Evolutionary conservation across 1,284 basidiomycete genomes (phyloP).

Genomic region (Somion occarium): DNA sequence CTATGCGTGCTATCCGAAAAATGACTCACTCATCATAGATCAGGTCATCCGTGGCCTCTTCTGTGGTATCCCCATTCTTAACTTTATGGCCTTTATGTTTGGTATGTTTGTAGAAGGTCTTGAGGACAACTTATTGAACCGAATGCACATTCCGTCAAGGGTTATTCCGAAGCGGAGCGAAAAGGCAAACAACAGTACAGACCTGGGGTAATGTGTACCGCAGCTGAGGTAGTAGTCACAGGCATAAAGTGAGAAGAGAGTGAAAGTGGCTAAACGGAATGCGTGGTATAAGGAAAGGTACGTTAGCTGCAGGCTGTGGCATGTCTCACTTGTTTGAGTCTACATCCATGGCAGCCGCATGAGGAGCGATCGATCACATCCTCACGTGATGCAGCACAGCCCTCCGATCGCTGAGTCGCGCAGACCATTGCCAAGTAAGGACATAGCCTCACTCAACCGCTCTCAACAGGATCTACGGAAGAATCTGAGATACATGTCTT

Average conservation of each 20-base stretch:
- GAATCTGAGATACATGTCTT: too few species aligned
- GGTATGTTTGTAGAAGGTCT: constrained; percentile 61
- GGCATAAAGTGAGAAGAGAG: constrained; percentile 33
- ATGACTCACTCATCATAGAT: constrained; percentile 55
- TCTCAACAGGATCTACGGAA: too few species aligned
- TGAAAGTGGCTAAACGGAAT: neutral
- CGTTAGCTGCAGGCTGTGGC: neutral
- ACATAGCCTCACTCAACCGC: too few species aligned
- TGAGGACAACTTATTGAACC: constrained; percentile 46
- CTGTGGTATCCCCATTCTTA: constrained; percentile 29
- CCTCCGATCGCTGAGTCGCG: neutral
- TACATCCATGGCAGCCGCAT: neutral
- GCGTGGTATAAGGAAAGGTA: neutral
- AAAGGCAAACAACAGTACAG: constrained; percentile 13
- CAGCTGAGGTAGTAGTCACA: constrained; percentile 47
- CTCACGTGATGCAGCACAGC: neutral
- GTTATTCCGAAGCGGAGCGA: too few species aligned
- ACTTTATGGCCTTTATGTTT: constrained; percentile 40
- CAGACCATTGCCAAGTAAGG: too few species aligned
- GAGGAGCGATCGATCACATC: neutral
- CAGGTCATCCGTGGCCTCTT: constrained; percentile 51
- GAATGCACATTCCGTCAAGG: too few species aligned
- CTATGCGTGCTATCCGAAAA: neutral
- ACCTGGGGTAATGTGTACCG: constrained; percentile 51
- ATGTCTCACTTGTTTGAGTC: neutral